A percentile compares a stretch with the other conserved stretches of the same genome.
These are phyloP conservation scores for Neocatenulostroma microsporum DNA, from an alignment of 2,329 filamentous ascomycete species.

Conservation along the genomic window DNA sequence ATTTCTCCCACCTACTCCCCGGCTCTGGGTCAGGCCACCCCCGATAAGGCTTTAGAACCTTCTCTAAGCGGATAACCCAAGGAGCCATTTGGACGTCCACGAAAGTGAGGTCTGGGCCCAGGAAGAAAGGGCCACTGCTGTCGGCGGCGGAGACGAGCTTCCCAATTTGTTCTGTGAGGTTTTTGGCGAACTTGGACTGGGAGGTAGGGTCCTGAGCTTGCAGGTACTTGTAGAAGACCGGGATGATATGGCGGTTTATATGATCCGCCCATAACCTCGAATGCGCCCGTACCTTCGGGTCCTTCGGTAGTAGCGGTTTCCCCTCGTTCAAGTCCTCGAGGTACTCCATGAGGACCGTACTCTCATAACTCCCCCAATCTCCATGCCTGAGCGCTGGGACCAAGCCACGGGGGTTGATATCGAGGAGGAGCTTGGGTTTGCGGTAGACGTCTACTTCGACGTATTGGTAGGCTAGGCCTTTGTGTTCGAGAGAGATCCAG, in stretches of 20 bases:
- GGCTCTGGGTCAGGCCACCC: conserved; percentile 58
- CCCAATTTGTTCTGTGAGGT: conserved; percentile 58
- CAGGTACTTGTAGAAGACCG: conserved; percentile 66
- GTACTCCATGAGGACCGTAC: conserved; percentile 77
- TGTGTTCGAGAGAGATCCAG: conserved; percentile 80
- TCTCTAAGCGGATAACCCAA: conserved; percentile 62
- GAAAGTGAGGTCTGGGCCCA: conserved; percentile 50
- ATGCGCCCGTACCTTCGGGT: conserved; percentile 61
- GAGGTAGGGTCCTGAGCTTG: conserved; percentile 54
- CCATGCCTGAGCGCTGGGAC: conserved; percentile 71
- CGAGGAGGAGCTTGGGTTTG: conserved; percentile 61
- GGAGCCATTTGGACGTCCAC: conserved; percentile 71
- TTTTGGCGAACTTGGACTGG: conserved; percentile 52
- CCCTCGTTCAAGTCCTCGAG: conserved; percentile 64
- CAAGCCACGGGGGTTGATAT: conserved; percentile 66
- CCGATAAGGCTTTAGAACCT: conserved; percentile 56
- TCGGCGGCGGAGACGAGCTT: conserved; percentile 53
- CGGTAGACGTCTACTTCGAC: conserved; percentile 76
- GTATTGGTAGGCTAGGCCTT: conserved; percentile 73
- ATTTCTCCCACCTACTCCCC: conserved; percentile 58
- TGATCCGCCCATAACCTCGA: conserved; percentile 76
- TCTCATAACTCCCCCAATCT: conserved; percentile 76
- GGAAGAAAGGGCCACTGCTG: conserved; percentile 61
- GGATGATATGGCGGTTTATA: conserved; percentile 69
- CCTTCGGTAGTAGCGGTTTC: conserved; percentile 55